Evolutionary conservation across 228 moss, liverwort and hornwort genomes (phyloP).

Genomic region (Sphagnum fallax): DNA sequence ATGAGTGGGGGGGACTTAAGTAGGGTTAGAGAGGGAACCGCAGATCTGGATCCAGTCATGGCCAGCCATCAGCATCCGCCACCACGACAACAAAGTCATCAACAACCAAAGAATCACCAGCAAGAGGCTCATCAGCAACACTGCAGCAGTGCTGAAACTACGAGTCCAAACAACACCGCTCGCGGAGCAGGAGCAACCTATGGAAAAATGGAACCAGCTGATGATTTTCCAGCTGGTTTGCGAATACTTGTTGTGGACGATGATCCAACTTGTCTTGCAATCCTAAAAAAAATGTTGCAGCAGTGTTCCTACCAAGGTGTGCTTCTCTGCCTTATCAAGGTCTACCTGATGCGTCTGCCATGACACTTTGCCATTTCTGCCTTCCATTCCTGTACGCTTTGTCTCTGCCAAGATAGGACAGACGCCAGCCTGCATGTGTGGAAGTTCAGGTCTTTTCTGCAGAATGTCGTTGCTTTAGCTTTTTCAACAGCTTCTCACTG

Average conservation of each 20-base stretch:
- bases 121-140: conserved; percentile 10
- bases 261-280: conserved; percentile 34
- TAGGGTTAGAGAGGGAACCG: conserved; percentile 34
- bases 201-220: conserved; percentile 39
- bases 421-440: too few species aligned
- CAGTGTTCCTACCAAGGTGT: conserved; percentile 50
- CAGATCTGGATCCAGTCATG: conserved; percentile 35
- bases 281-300: conserved; percentile 46
- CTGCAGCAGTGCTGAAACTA: conserved; percentile 27
- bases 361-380: too few species aligned
- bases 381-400: too few species aligned
- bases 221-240: conserved; percentile 59
- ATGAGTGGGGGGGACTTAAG: conserved; percentile 38
- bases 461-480: too few species aligned
- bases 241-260: conserved; percentile 64
- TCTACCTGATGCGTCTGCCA: too few species aligned
- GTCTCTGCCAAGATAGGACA: too few species aligned
- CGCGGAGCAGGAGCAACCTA: conserved; percentile 17
- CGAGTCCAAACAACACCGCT: conserved; percentile 27
- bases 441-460: too few species aligned
- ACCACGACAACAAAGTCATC: conserved; percentile 19
- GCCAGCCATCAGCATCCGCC: conserved; percentile 26
- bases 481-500: too few species aligned
- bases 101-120: conserved; percentile 10
- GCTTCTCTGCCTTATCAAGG: neutral